phyloP scores from a whole-genome alignment of 352 stramenopile species.

The Pythium sp. region DNA sequence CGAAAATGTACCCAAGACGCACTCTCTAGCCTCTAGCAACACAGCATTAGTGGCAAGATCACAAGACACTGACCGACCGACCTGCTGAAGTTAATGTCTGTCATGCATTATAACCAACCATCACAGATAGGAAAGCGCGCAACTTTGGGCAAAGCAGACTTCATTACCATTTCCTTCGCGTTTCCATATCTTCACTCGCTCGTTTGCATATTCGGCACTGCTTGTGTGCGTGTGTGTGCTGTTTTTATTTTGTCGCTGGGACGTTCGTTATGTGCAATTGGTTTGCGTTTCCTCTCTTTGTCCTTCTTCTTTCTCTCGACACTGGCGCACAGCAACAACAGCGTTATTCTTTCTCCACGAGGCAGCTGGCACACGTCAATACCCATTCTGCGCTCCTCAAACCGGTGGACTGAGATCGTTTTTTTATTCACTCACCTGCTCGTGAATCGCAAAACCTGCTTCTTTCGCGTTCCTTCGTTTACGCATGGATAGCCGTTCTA shows the following conservation, averaged over 20 bases:
- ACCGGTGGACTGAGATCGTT: background rate
- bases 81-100: too few species aligned
- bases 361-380: background rate
- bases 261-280: background rate
- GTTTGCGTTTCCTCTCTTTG: background rate
- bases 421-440: background rate
- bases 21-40: too few species aligned
- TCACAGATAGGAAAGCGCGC: too few species aligned
- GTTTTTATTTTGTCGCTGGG: too few species aligned
- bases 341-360: background rate
- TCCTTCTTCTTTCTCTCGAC: background rate
- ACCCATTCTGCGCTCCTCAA: background rate
- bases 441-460: background rate
- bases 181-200: background rate
- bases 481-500: slow-evolving; percentile 77
- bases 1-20: background rate
- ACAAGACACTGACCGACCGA: too few species aligned
- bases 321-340: background rate
- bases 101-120: too few species aligned
- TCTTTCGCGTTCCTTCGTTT: background rate
- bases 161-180: background rate
- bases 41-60: too few species aligned
- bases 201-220: too few species aligned
- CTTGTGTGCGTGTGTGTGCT: too few species aligned
- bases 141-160: background rate